Base-by-base conservation (phyloP, 2,329 filamentous ascomycete genomes). In the Clonostachys rhizophaga region DNA sequence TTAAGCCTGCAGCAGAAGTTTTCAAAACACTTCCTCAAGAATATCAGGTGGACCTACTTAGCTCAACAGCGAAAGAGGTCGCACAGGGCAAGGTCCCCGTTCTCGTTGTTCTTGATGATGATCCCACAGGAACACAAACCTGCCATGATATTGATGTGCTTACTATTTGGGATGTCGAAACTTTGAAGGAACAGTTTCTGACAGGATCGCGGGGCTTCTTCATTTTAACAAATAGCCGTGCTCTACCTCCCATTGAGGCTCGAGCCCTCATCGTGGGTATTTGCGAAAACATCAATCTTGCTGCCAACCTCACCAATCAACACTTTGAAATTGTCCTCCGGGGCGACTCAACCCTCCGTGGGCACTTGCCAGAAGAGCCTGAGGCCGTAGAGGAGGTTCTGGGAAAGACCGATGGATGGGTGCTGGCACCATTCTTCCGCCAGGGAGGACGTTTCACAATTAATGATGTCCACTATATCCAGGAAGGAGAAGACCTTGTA, bases 71-170 rank as follows among this genome's bases (percentile, higher is more conserved):
- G 24, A 30, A 30, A 10, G 24, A 30, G 24, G 24, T 30, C 24
- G 24, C 24, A 30, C 24, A 30, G 9, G 24, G 24, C 24, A 30
- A 57, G 4, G 54, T 59, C 5, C 63, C 64, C 12, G 55, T 63
- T 9, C 60, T 71, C 7, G 66, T 76, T 5, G 66, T 66, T 1
- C 63, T 75, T 5, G 78, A 81, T 48, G 78, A 81, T 50, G 78
- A 81, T 49, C 78, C 78, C 34, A 82, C 78, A 1, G 78, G 78
- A 16, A 82, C 78, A 0, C 79, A 83, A 54, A 83, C 79, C 5
- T 51, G 52, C 2, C 58, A 58, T 3, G 24, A 30, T 10, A 10
- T 30, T 30, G 24, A 30, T 30, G 24, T 30, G 3, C 24, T 30
- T 30, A 30, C 24, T 10, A 30, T 30, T 2, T 30, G 24, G 24